Conservation (phyloP, 192 early-diverging fungal species). For the Backusella parvicylindrica region DNA sequence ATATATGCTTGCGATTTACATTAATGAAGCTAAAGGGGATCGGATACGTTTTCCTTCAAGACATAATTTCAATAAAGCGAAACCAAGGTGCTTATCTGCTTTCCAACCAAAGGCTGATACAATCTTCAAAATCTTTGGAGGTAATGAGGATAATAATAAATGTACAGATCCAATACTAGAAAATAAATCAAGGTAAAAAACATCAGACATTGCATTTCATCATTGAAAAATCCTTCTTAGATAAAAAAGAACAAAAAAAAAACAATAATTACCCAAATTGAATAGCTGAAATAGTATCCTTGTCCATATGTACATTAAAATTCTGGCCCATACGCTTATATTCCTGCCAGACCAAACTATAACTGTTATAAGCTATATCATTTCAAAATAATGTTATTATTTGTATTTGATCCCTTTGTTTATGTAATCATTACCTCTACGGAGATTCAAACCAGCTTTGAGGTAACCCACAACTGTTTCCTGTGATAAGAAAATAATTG, state of each 20-base stretch:
- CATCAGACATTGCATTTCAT: background rate
- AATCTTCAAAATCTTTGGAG: constrained; percentile 33
- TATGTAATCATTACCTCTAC: constrained; percentile 49
- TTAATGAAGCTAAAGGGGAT: constrained; percentile 48
- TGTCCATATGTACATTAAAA: constrained; percentile 29
- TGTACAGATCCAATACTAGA: constrained; percentile 37
- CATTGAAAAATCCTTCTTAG: background rate
- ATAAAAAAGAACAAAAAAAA: background rate
- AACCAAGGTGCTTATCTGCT: constrained; percentile 52
- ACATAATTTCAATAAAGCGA: constrained; percentile 45
- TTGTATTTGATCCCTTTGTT: constrained; percentile 10
- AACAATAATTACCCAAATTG: constrained; percentile 30
- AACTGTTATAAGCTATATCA: constrained; percentile 29
- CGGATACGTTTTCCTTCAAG: constrained; percentile 46
- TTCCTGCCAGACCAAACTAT: constrained; percentile 38
- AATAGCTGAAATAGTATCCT: constrained; percentile 35
- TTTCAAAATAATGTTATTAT: background rate
- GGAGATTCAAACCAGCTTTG: constrained; percentile 49
- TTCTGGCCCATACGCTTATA: constrained; percentile 39
- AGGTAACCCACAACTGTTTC: constrained; percentile 53
- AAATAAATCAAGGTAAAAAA: background rate
- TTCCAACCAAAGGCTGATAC: constrained; percentile 54
- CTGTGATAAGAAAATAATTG: constrained; percentile 42
- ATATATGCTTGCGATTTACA: constrained; percentile 34
- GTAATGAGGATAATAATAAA: constrained; percentile 25